A percentile compares a stretch with the other conserved stretches of the same genome.
Conservation (phyloP, 768 basidiomycete genomes). For the Lanmaoa pseudosensibilis region DNA sequence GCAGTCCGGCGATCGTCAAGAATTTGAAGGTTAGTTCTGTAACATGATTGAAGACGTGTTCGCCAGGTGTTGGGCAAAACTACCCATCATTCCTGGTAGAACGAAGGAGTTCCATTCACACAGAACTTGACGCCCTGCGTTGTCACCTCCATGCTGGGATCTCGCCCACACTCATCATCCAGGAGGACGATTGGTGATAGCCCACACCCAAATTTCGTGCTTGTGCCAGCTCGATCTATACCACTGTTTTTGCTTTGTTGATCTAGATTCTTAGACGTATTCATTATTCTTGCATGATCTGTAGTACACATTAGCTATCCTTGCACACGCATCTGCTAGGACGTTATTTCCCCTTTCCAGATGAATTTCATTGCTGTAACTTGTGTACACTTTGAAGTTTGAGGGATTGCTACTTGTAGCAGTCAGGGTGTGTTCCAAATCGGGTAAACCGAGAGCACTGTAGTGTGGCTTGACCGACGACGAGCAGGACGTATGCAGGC, state of each 20-base stretch:
- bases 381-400: background rate
- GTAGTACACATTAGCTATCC: background rate
- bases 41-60: background rate
- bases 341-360: background rate
- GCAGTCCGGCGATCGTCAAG: constrained; percentile 23
- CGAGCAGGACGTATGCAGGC: constrained; percentile 30
- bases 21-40: constrained; percentile 3
- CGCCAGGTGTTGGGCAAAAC: too few relatives aligned
- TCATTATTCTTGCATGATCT: background rate
- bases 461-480: background rate
- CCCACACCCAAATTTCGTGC: background rate
- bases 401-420: too few relatives aligned
- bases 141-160: background rate
- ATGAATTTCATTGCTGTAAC: background rate
- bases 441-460: background rate
- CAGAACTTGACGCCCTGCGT: background rate
- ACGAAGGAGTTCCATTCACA: background rate
- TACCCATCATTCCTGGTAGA: background rate
- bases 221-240: background rate
- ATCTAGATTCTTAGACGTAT: background rate
- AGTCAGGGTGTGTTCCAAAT: constrained; percentile 3
- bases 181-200: background rate
- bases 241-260: background rate
- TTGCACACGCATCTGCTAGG: background rate
- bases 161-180: too few relatives aligned